Evolutionary conservation across 1,284 basidiomycete genomes (phyloP), one percentile per base, ranked within the genome.

Genomic region (Ceratobasidium theobromae): DNA sequence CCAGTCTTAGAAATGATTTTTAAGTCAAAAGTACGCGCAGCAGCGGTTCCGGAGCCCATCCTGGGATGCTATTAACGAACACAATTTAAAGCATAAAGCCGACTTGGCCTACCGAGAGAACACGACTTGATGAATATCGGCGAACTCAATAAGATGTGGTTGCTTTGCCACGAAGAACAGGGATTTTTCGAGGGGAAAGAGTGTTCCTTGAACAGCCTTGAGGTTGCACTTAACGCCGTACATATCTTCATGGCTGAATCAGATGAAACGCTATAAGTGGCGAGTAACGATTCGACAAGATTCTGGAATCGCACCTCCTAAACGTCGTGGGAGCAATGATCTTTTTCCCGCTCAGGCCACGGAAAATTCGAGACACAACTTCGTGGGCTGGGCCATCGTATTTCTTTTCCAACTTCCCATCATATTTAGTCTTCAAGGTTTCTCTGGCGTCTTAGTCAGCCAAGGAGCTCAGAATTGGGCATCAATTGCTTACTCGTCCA

Each of bases 141-240:
- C 85, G 71, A 97, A 88, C 71, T 97, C 92, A 72, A 98, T 85
- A 72, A 98, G 88, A 40, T 89, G 88, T 0, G 97, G 95, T 73
- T 95, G 90, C 77, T 98, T 99, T 67, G 95, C 95, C 65, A 99
- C 95, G 80, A 98, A 99, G 78, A 99, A 93, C 54, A 99, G 83
- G 75, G 91, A 93, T 84, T 98, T 98, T 76, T 99, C 97, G 69
- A 99, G 87, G 80, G 98, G 87, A 83, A 98, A 99, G 27, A 99
- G 86, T 76, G 98, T 93, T 69, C 97, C 97, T 76, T 98, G 95
- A 14, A 92, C 86, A 46, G 97, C 97, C 79, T 99, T 99, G 73
- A 99, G 84, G 77, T 98, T 98, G 72, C 94, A 95, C 79, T 98
- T 98, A 79, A 99, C 85, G 21, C 88, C 87, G 4, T 88, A 87